These are phyloP conservation scores for Pyrus communis DNA, from an alignment of 306 rosid species.

Conservation along the genomic window DNA sequence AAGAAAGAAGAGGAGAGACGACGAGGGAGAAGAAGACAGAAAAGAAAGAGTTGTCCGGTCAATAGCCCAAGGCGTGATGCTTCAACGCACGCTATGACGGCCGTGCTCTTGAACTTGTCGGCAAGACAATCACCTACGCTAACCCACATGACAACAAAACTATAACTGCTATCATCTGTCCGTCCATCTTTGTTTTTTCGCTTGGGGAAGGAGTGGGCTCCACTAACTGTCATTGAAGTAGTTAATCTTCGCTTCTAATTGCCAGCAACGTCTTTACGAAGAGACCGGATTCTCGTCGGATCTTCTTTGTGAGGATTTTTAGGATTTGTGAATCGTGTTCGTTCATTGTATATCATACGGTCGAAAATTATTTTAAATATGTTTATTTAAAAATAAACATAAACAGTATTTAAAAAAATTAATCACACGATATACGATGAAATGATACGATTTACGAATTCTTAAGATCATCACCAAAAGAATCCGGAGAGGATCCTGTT, in stretches of 20 bases:
- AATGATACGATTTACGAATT: too few relatives aligned
- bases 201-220: neutral
- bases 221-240: neutral
- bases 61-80: constrained; percentile 3
- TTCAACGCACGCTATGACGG: neutral
- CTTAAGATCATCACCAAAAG: too few relatives aligned
- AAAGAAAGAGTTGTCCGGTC: constrained; percentile 8
- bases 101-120: constrained; percentile 7
- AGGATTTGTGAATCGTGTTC: too few relatives aligned
- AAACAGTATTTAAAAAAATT: too few relatives aligned
- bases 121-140: neutral
- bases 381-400: too few relatives aligned
- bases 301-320: too few relatives aligned
- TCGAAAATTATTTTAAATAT: too few relatives aligned
- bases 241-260: neutral
- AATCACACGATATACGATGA: too few relatives aligned
- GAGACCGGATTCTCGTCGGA: too few relatives aligned
- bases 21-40: neutral
- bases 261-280: too few relatives aligned
- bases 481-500: too few relatives aligned
- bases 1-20: neutral
- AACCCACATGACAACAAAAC: neutral
- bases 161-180: neutral
- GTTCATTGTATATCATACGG: too few relatives aligned
- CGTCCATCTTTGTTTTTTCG: neutral